Evolutionary conservation across 129 eudicot genomes (phyloP).

Genomic region (Pulicaria dysenterica): DNA sequence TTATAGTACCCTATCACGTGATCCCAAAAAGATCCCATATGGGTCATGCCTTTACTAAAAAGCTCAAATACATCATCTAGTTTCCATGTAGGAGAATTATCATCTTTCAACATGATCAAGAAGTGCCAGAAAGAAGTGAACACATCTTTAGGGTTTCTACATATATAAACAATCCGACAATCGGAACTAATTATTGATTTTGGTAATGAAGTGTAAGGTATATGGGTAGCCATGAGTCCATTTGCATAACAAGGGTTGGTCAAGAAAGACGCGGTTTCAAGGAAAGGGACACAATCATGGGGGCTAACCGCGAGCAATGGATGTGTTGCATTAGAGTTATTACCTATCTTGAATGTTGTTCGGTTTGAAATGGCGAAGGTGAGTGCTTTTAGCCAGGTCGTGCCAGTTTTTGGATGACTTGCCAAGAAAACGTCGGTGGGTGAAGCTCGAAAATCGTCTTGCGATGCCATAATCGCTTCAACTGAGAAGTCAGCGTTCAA

Average conservation of each 20-base stretch:
- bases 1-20: slow-evolving; percentile 33
- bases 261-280: slow-evolving; percentile 16
- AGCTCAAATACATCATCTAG: slow-evolving; percentile 29
- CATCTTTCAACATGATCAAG: slow-evolving; percentile 2
- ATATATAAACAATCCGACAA: slow-evolving; percentile 32
- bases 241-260: neutral
- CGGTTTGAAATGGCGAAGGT: slow-evolving; percentile 31
- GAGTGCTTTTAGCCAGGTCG: slow-evolving; percentile 51
- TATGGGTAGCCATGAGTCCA: slow-evolving; percentile 31
- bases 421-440: slow-evolving; percentile 33
- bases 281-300: slow-evolving; percentile 40
- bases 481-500: slow-evolving; percentile 8
- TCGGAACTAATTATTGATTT: slow-evolving; percentile 13
- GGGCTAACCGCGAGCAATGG: slow-evolving; percentile 35
- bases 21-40: slow-evolving; percentile 32
- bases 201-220: slow-evolving; percentile 31
- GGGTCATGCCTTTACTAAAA: slow-evolving; percentile 9
- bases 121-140: slow-evolving; percentile 31
- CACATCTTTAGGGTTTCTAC: slow-evolving; percentile 38
- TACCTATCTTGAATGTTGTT: neutral
- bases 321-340: slow-evolving; percentile 7
- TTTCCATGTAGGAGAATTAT: neutral
- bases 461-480: slow-evolving; percentile 32
- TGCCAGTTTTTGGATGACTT: slow-evolving; percentile 40
- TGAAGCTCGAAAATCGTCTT: slow-evolving; percentile 32